phyloP scores from a whole-genome alignment of 2,329 filamentous ascomycete species.

The Ramularia collo-cygni region DNA sequence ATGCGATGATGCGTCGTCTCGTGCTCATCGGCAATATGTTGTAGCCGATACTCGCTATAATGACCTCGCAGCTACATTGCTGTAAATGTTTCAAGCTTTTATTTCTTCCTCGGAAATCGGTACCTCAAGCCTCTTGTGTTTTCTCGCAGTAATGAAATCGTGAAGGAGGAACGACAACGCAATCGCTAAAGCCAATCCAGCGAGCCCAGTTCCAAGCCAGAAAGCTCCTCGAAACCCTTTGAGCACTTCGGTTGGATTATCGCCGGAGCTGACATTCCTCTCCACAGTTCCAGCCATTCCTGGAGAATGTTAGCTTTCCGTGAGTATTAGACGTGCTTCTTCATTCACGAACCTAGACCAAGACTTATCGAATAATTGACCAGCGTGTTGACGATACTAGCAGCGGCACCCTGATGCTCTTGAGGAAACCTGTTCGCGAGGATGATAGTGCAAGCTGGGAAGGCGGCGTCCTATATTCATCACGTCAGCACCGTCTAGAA shows the following conservation, averaged over 20 bases:
- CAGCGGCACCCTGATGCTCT: neutral
- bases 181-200: neutral
- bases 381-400: conserved; percentile 1
- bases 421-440: neutral
- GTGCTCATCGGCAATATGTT: too few species aligned
- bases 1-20: too few species aligned
- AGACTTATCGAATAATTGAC: conserved; percentile 4
- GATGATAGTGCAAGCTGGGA: neutral
- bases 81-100: too few species aligned
- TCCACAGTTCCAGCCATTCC: neutral
- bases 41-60: too few species aligned
- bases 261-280: neutral
- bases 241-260: neutral
- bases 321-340: too few species aligned
- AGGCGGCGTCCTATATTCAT: neutral
- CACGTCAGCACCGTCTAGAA: too few species aligned
- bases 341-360: neutral
- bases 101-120: too few species aligned
- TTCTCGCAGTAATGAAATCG: neutral
- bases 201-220: neutral
- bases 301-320: too few species aligned
- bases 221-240: conserved; percentile 1
- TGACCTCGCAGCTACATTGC: too few species aligned
- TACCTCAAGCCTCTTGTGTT: too few species aligned
- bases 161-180: neutral